Evolutionary conservation across 129 eudicot species (phyloP).

Genomic region (Lactuca sativa): DNA sequence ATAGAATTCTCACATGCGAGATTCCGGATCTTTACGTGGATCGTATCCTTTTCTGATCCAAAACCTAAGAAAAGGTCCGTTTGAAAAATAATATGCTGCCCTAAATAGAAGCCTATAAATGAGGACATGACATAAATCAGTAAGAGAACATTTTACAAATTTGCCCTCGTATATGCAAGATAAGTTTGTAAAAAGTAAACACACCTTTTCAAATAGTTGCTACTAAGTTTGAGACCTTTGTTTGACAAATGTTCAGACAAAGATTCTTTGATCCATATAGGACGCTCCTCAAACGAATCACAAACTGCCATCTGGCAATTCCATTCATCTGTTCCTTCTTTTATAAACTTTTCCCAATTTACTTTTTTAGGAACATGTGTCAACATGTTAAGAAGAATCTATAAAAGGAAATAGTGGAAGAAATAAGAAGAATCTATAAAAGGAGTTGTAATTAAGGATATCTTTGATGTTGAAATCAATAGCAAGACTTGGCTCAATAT

Average conservation of each 20-base stretch:
- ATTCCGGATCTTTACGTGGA: conserved; percentile 96
- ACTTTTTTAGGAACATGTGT: conserved; percentile 84
- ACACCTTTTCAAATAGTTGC: conserved; percentile 55
- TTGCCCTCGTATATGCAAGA: too few relatives aligned
- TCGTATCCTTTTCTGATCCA: conserved; percentile 96
- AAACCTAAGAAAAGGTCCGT: conserved; percentile 87
- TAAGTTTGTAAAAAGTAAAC: conserved; percentile 5
- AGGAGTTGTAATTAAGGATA: conserved; percentile 42
- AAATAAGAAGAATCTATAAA: background rate
- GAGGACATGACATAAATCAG: background rate
- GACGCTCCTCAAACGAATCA: conserved; percentile 79
- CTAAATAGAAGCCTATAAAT: conserved; percentile 71
- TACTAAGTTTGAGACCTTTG: conserved; percentile 49
- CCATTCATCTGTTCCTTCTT: conserved; percentile 64
- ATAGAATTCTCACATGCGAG: conserved; percentile 65
- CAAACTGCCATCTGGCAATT: conserved; percentile 69
- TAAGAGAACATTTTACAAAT: too few relatives aligned
- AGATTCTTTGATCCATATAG: conserved; percentile 74
- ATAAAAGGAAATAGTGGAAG: background rate
- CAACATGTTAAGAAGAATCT: conserved; percentile 6
- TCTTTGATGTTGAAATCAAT: conserved; percentile 75
- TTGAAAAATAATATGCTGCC: conserved; percentile 77
- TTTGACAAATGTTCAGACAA: conserved; percentile 57
- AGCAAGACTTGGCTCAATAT: conserved; percentile 72
- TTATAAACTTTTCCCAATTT: conserved; percentile 70